phyloP scores from a whole-genome alignment of 2,329 filamentous ascomycete genomes.

The Alternaria atra region DNA sequence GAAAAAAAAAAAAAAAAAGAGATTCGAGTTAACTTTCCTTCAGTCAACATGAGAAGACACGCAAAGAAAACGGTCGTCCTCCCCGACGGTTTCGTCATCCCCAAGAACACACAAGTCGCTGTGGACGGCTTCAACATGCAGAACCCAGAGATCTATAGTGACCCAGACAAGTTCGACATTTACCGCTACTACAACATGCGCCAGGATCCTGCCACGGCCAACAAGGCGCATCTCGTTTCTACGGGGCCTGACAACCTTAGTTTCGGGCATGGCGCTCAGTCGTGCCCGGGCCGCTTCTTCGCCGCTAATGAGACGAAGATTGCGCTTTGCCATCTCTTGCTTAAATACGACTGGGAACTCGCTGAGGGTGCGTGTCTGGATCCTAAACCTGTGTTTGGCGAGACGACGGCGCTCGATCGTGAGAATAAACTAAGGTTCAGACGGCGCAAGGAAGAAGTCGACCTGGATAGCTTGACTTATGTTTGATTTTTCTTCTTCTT shows the following conservation, averaged over 20 bases:
- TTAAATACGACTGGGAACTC: slow-evolving; percentile 24
- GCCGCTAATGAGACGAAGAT: slow-evolving; percentile 31
- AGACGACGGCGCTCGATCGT: neutral
- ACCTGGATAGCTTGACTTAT: neutral
- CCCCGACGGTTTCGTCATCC: neutral
- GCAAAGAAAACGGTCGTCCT: neutral
- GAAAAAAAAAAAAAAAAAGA: neutral
- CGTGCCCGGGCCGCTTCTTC: slow-evolving; percentile 34
- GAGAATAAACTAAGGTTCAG: neutral
- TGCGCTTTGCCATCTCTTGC: slow-evolving; percentile 21
- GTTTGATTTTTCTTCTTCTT: neutral
- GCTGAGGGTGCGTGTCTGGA: neutral
- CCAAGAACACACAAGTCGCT: neutral
- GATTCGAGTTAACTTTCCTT: neutral
- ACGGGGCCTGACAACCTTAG: slow-evolving; percentile 12
- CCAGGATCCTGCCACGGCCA: neutral
- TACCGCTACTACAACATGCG: slow-evolving; percentile 5
- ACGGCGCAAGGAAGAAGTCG: neutral
- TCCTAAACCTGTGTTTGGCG: neutral
- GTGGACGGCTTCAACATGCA: neutral
- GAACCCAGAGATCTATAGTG: neutral
- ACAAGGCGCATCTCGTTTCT: neutral
- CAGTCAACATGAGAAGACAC: neutral
- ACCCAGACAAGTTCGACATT: neutral
- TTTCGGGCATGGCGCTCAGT: slow-evolving; percentile 23